A percentile compares a stretch with the other conserved stretches of the same genome.
These are phyloP conservation scores for Trichoderma polysporum DNA, from an alignment of 2,329 filamentous ascomycete species.

Conservation along the genomic window DNA sequence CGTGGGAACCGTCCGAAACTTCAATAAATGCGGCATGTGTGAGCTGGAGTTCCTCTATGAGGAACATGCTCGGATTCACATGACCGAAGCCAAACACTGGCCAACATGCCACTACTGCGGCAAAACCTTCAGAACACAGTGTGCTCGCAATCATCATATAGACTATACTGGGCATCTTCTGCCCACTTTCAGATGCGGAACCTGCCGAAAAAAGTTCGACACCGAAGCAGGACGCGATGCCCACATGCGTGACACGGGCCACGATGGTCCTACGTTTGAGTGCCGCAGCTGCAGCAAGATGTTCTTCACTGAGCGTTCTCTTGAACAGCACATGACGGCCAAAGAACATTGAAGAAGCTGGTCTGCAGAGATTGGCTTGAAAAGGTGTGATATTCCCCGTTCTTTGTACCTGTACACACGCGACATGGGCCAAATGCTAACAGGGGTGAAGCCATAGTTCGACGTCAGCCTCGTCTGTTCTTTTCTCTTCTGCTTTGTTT, in stretches of 20 bases:
- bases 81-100: background rate
- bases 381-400: too few species aligned
- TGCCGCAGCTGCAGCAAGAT: rapidly evolving
- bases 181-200: background rate
- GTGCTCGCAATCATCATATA: too few species aligned
- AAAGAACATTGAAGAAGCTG: background rate
- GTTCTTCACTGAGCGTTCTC: background rate
- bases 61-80: background rate
- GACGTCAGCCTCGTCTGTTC: too few species aligned
- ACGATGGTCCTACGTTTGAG: background rate
- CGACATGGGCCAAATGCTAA: too few species aligned
- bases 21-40: background rate
- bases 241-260: background rate
- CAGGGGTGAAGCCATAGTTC: too few species aligned
- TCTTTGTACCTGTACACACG: too few species aligned
- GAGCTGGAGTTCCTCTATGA: background rate
- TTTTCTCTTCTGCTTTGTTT: too few species aligned
- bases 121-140: too few species aligned
- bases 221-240: background rate
- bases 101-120: background rate
- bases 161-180: too few species aligned
- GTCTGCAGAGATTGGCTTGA: too few species aligned
- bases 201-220: rapidly evolving
- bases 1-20: too few species aligned
- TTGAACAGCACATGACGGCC: background rate